Evolutionary conservation across 148 eudicot genomes (phyloP), one percentile per base, ranked within the genome.

Genomic region (Hydrangea macrophylla): DNA sequence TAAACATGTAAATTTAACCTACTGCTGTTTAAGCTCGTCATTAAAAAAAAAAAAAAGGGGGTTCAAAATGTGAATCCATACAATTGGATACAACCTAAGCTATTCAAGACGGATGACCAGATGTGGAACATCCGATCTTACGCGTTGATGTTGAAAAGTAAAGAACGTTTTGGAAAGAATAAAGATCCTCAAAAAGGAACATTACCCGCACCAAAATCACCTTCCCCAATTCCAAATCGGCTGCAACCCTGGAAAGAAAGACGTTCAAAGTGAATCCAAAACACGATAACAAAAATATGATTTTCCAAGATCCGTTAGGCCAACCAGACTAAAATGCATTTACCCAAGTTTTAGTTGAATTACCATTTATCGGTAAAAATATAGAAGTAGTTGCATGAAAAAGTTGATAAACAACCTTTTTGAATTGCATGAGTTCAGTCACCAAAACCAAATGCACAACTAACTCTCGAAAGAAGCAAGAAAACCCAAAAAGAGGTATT

Each of bases 141-240:
- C 31, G 20, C 24, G 45, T 8, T 33, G 28, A 55, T 55, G n/a
- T 36, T 55, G 27, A 55, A n/a, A 37, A 27, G 18, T 2, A 25
- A 20, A 24, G n/a, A 7, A 22, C 17, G n/a, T 53, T 51, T 11
- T 9, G 40, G 48, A 64, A 64, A 3, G 9, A 48, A 27, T 7
- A 40, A 22, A 9, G 32, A 53, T 23, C 60, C 23, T 55, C 24
- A 6, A 67, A 3, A 1, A 39, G 27, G 69, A 7, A 45, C 28
- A 65, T 64, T 66, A 73, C 76, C 76, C 60, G 76, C 60, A n/a
- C 61, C 55, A 60, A 60, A 67, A 67, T 73, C 59, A 51, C 71
- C 71, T 24, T 73, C 76, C 40, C 42, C 61, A 0, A 62, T 56
- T 6, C 76, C 76, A 51, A 6, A 59, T 60, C 67, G 60, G 62